Conservation (phyloP, 306 rosid species). For the Castanea crenata region DNA sequence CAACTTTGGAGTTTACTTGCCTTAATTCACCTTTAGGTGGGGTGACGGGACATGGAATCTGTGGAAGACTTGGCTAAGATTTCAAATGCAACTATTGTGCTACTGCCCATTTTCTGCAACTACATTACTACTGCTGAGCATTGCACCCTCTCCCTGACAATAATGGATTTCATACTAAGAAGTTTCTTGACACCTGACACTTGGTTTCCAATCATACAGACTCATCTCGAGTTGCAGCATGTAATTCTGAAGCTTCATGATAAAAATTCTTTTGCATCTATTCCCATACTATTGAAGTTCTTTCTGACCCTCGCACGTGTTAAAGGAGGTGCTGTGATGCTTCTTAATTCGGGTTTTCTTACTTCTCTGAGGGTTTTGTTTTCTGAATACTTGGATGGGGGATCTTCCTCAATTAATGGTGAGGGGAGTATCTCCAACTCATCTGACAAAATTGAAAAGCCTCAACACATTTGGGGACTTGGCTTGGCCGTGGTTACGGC, state of each 20-base stretch:
- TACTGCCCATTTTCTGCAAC: conserved; percentile 81
- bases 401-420: conserved; percentile 23
- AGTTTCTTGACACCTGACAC: conserved; percentile 66
- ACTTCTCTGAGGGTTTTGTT: conserved; percentile 68
- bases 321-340: conserved; percentile 91
- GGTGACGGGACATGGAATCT: conserved; percentile 31
- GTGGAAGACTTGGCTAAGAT: conserved; percentile 54
- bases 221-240: conserved; percentile 65
- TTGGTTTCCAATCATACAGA: conserved; percentile 80
- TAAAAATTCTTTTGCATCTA: conserved; percentile 40
- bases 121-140: conserved; percentile 57
- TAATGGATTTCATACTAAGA: conserved; percentile 67
- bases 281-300: conserved; percentile 71
- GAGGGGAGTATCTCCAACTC: conserved; percentile 33
- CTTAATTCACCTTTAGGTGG: conserved; percentile 35
- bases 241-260: conserved; percentile 72
- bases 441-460: conserved; percentile 47
- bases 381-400: conserved; percentile 47
- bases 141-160: conserved; percentile 64
- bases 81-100: conserved; percentile 66
- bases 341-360: conserved; percentile 63
- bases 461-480: conserved; percentile 80
- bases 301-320: conserved; percentile 81
- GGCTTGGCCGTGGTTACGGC: conserved; percentile 88
- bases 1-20: conserved; percentile 54